phyloP scores from a whole-genome alignment of 2,329 filamentous ascomycete species.

The Catunica adiposa region DNA sequence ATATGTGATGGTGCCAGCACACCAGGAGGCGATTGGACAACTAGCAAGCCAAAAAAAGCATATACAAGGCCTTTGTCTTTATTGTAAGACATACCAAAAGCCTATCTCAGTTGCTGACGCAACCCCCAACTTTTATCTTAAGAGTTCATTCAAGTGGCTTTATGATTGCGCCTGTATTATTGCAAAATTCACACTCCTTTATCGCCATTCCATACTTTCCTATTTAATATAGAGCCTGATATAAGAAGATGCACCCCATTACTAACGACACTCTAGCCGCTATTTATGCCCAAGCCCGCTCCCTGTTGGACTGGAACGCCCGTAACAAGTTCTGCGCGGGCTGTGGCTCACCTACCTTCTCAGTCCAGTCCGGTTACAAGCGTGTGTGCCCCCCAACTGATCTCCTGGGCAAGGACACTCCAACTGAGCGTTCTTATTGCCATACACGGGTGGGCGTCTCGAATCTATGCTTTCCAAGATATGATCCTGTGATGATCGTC shows the following conservation, averaged over 20 bases:
- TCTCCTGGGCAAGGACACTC: conserved; percentile 27
- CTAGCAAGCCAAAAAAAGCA: too few species aligned
- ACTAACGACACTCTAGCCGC: conserved; percentile 42
- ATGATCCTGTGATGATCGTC: conserved; percentile 90
- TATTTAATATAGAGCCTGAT: too few species aligned
- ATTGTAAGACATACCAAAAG: too few species aligned
- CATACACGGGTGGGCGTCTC: conserved; percentile 70
- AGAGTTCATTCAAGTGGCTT: too few species aligned
- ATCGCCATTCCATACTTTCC: too few species aligned
- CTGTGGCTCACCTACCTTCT: conserved; percentile 70
- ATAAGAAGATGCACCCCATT: background rate
- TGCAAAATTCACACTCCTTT: too few species aligned
- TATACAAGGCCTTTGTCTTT: too few species aligned
- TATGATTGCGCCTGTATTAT: too few species aligned
- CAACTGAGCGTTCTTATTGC: conserved; percentile 49
- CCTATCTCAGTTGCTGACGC: too few species aligned
- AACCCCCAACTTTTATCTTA: too few species aligned
- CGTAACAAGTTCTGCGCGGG: conserved; percentile 84
- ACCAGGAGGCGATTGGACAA: too few species aligned
- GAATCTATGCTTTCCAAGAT: conserved; percentile 82
- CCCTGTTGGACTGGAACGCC: conserved; percentile 83
- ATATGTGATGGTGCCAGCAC: too few species aligned
- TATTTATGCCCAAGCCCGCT: conserved; percentile 76
- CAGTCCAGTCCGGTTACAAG: conserved; percentile 65
- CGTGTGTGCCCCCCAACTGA: conserved; percentile 61